Evolutionary conservation across 2,329 filamentous ascomycete species (phyloP).

Genomic region (Ceratocystis variospora): DNA sequence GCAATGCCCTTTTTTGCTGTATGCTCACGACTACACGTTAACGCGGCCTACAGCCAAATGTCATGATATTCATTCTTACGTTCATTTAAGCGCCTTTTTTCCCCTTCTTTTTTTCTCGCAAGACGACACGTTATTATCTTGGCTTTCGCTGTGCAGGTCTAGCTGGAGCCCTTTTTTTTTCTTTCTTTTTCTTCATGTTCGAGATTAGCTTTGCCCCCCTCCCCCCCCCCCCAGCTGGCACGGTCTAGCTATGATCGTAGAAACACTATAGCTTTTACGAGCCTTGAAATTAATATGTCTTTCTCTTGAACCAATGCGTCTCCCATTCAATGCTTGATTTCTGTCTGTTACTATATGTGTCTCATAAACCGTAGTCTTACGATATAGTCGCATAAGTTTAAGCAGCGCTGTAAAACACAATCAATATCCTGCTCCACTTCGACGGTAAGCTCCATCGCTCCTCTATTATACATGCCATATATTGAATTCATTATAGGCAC

Average conservation of each 20-base stretch:
- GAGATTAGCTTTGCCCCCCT: not conserved
- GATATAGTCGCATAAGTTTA: not conserved
- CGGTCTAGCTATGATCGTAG: not conserved
- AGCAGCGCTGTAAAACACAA: too few species aligned
- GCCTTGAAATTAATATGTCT: not conserved
- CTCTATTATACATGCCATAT: too few species aligned
- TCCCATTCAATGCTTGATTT: not conserved
- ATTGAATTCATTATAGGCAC: not conserved
- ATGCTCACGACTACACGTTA: conserved; percentile 14
- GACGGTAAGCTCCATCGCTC: too few species aligned
- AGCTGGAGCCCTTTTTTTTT: not conserved
- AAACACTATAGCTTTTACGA: not conserved
- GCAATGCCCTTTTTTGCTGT: conserved; percentile 2
- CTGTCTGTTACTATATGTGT: not conserved
- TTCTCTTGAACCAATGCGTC: not conserved
- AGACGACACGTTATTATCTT: not conserved
- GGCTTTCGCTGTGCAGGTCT: conserved; percentile 2
- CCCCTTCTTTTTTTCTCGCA: not conserved
- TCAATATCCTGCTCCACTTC: too few species aligned
- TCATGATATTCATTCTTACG: conserved; percentile 17
- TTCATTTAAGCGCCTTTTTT: conserved; percentile 7
- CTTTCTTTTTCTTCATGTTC: not conserved
- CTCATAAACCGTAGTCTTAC: not conserved
- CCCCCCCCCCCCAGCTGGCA: not conserved
- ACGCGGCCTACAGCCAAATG: conserved; percentile 12